These are phyloP conservation scores for Capronia americana DNA, from an alignment of 2,329 filamentous ascomycete species.

Conservation along the genomic window DNA sequence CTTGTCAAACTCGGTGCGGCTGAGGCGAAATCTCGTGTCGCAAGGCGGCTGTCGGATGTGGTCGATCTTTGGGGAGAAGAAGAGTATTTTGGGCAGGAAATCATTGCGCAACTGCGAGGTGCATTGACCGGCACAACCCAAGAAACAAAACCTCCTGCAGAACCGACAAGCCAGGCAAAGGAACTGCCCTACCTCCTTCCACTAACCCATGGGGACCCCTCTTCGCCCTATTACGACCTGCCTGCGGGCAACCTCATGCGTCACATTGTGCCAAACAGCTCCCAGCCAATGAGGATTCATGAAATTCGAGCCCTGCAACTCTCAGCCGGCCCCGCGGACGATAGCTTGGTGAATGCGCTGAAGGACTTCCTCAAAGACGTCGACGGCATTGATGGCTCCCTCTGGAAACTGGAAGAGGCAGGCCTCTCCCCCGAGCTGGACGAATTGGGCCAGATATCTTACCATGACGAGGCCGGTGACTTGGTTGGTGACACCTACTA, in stretches of 20 bases:
- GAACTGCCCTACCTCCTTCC: constrained; percentile 74
- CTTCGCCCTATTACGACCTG: constrained; percentile 78
- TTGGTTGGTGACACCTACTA: constrained; percentile 78
- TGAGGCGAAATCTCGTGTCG: constrained; percentile 66
- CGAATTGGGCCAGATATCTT: constrained; percentile 73
- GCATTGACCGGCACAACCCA: constrained; percentile 6
- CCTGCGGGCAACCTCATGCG: constrained; percentile 82
- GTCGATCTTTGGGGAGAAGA: constrained; percentile 74
- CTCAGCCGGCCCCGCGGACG: constrained; percentile 70
- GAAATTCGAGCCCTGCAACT: constrained; percentile 76
- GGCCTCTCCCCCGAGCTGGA: constrained; percentile 69
- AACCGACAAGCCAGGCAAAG: constrained; percentile 28
- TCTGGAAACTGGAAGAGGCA: constrained; percentile 59
- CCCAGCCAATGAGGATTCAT: constrained; percentile 72
- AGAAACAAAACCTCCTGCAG: background rate
- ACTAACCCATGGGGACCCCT: constrained; percentile 75
- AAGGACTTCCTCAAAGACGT: constrained; percentile 73
- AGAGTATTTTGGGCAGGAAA: constrained; percentile 63
- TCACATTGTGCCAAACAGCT: constrained; percentile 77
- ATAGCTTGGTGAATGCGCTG: constrained; percentile 70
- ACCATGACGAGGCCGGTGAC: constrained; percentile 70
- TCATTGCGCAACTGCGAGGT: constrained; percentile 65
- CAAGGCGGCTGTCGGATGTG: constrained; percentile 68
- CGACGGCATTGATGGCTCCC: constrained; percentile 60
- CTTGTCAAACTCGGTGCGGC: constrained; percentile 65